Percentiles rank a stretch among this genome's conserved stretches.
These are phyloP conservation scores for Diutina mesorugosa DNA, from an alignment of 1,139 yeast genomes.

Conservation along the genomic window DNA sequence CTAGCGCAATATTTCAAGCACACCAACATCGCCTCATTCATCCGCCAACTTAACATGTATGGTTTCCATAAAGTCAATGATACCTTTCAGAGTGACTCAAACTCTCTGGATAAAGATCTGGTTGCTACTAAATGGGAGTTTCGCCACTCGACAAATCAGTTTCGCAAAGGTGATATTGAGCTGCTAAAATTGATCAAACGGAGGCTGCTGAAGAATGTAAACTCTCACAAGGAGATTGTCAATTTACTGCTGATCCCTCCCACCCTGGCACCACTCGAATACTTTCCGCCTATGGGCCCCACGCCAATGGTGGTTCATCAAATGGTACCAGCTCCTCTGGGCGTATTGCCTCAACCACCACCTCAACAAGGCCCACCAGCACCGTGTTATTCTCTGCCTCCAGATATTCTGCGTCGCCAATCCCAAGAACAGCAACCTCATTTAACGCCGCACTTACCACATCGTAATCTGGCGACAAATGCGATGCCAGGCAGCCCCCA, in stretches of 20 bases:
- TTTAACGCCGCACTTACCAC: neutral
- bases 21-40: constrained; percentile 69
- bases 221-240: constrained; percentile 28
- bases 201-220: constrained; percentile 43
- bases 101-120: constrained; percentile 4
- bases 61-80: constrained; percentile 64
- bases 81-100: constrained; percentile 14
- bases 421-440: neutral
- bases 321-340: neutral
- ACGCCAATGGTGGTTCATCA: neutral
- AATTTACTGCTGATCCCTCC: constrained; percentile 18
- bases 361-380: neutral
- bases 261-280: constrained; percentile 7
- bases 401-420: neutral
- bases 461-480: neutral
- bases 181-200: constrained; percentile 48
- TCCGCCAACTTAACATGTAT: constrained; percentile 28
- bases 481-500: constrained; percentile 3
- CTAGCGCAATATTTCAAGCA: constrained; percentile 62
- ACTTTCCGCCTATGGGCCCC: neutral
- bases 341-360: neutral
- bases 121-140: constrained; percentile 45
- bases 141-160: constrained; percentile 51
- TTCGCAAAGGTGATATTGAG: constrained; percentile 51
- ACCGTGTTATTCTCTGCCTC: neutral